phyloP scores from a whole-genome alignment of 805 yeast species.

The Candida ascalaphidarum region DNA sequence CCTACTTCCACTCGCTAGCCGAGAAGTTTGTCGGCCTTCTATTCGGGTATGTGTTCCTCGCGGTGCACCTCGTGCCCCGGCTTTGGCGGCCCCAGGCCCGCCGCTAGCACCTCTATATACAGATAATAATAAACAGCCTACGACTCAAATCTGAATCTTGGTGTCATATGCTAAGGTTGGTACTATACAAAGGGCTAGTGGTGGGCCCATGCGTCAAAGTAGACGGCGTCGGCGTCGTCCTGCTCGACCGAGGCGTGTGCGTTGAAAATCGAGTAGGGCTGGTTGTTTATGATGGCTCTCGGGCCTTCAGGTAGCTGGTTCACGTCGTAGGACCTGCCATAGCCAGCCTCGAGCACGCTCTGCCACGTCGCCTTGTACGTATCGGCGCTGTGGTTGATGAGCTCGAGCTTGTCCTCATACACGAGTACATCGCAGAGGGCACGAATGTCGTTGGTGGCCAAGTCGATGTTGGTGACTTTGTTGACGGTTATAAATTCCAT shows the following conservation, averaged over 20 bases:
- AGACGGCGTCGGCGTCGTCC: constrained; percentile 33
- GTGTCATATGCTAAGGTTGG: too few species aligned
- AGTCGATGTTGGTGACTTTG: constrained; percentile 75
- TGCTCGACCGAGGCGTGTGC: constrained; percentile 30
- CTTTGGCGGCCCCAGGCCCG: too few species aligned
- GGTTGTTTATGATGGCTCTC: constrained; percentile 6
- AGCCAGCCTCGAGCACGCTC: constrained; percentile 65
- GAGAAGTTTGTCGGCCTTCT: constrained; percentile 70
- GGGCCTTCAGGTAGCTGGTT: too few species aligned
- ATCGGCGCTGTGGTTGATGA: constrained; percentile 41
- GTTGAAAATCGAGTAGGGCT: constrained; percentile 32
- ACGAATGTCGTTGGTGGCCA: constrained; percentile 64
- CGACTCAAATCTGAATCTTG: too few species aligned
- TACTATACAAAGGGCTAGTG: constrained; percentile 6
- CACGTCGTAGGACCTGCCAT: constrained; percentile 27
- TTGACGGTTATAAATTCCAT: constrained; percentile 63
- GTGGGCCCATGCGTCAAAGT: constrained; percentile 41
- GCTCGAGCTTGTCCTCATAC: constrained; percentile 79
- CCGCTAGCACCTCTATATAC: too few species aligned
- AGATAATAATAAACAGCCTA: too few species aligned
- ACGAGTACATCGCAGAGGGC: constrained; percentile 81
- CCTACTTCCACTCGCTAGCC: constrained; percentile 71
- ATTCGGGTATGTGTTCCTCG: constrained; percentile 44
- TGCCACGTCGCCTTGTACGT: constrained; percentile 80
- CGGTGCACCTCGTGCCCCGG: constrained; percentile 38